A percentile compares a stretch with the other conserved stretches of the same genome.
These are phyloP conservation scores for Podospora didyma DNA, from an alignment of 495 filamentous ascomycete genomes.

Conservation along the genomic window DNA sequence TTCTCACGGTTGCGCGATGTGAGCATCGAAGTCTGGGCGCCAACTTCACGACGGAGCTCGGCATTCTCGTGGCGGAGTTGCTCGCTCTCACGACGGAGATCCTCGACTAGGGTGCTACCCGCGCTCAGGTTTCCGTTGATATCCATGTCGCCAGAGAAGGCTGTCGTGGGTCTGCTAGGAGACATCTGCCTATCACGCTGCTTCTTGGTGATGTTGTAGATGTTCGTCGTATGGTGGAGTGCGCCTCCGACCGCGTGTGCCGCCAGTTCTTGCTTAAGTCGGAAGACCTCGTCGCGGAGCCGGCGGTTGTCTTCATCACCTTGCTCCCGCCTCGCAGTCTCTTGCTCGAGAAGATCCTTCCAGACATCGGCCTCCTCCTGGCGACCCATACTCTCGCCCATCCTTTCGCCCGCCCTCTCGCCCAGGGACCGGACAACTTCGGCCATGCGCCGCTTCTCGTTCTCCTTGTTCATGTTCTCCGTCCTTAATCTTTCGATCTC, in stretches of 20 bases:
- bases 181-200: conserved; percentile 54
- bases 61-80: conserved; percentile 89
- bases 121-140: conserved; percentile 54
- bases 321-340: conserved; percentile 85
- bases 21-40: conserved; percentile 95
- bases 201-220: conserved; percentile 59
- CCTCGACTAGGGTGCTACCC: conserved; percentile 64
- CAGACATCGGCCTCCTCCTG: conserved; percentile 90
- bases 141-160: conserved; percentile 52
- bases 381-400: conserved; percentile 63
- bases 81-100: conserved; percentile 59
- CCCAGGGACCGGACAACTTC: conserved; percentile 73
- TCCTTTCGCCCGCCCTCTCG: conserved; percentile 52
- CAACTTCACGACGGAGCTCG: conserved; percentile 84
- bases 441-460: conserved; percentile 75
- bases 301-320: conserved; percentile 81
- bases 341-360: conserved; percentile 93
- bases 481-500: conserved; percentile 77
- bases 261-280: conserved; percentile 61
- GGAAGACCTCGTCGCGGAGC: conserved; percentile 79
- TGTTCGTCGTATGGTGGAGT: conserved; percentile 53
- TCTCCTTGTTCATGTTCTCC: conserved; percentile 70
- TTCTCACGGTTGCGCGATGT: conserved; percentile 94
- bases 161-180: conserved; percentile 60
- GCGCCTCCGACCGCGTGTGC: conserved; percentile 27